Conservation (phyloP, 495 filamentous ascomycete species). For the Parathielavia appendiculata region DNA sequence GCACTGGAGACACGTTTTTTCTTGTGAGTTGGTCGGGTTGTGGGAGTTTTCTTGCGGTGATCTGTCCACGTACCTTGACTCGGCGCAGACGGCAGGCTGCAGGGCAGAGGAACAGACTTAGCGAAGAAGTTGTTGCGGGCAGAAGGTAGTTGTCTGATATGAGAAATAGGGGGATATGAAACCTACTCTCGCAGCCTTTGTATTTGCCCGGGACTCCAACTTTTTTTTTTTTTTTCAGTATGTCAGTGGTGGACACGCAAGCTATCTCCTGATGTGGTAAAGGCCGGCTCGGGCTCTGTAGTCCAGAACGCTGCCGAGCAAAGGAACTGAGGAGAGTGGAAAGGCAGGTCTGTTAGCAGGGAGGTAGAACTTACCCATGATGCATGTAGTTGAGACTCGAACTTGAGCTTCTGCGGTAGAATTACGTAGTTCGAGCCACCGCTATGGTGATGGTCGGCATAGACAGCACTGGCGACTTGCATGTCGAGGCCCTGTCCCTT, state of each 20-base stretch:
- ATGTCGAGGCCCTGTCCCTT: not conserved
- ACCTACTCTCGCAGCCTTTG: slow-evolving; percentile 41
- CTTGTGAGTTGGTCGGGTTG: too few species aligned
- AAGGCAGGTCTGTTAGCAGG: not conserved
- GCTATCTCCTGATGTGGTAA: slow-evolving; percentile 6
- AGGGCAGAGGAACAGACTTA: not conserved
- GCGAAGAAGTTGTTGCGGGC: not conserved
- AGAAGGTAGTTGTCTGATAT: not conserved
- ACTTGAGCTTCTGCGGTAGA: not conserved
- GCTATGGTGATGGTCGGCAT: not conserved
- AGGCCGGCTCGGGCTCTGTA: not conserved
- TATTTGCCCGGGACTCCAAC: slow-evolving; percentile 46
- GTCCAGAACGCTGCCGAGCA: not conserved
- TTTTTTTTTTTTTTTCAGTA: not conserved
- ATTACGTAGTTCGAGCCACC: too few species aligned
- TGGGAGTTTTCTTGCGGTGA: too few species aligned
- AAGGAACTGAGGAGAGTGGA: not conserved
- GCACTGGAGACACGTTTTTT: slow-evolving; percentile 39
- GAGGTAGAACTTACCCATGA: not conserved
- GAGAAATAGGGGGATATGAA: not conserved
- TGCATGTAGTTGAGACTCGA: not conserved
- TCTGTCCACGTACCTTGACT: slow-evolving; percentile 37
- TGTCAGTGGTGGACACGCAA: slow-evolving; percentile 14
- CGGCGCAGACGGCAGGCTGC: slow-evolving; percentile 38
- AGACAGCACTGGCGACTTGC: not conserved